Evolutionary conservation across 2,329 filamentous ascomycete genomes (phyloP).

Genomic region (Ascocoryne sarcoides): DNA sequence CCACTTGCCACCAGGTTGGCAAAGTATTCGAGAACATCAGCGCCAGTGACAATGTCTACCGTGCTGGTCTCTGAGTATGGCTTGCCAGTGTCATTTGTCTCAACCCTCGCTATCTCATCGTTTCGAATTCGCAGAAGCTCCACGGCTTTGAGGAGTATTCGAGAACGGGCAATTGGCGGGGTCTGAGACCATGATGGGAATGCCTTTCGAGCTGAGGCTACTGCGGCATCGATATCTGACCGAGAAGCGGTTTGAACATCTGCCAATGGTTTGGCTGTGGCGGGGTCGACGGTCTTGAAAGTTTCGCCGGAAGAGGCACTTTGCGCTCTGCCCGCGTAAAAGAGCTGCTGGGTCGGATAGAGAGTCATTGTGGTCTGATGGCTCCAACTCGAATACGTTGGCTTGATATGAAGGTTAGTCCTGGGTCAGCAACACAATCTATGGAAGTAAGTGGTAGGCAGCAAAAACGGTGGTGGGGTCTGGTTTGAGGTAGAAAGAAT

Average conservation of each 20-base stretch:
- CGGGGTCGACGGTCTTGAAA: constrained; percentile 67
- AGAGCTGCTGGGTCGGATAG: constrained; percentile 54
- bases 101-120: constrained; percentile 67
- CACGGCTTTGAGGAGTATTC: constrained; percentile 71
- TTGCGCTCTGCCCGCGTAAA: constrained; percentile 65
- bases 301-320: constrained; percentile 48
- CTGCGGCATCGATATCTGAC: constrained; percentile 60
- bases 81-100: constrained; percentile 83
- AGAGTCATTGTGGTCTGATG: constrained; percentile 22
- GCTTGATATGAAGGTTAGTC: neutral
- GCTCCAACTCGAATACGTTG: neutral
- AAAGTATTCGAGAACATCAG: constrained; percentile 81
- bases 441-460: too few relatives aligned
- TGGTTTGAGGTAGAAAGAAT: too few relatives aligned
- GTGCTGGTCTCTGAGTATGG: constrained; percentile 75
- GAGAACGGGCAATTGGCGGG: constrained; percentile 63
- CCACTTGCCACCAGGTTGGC: constrained; percentile 70
- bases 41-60: constrained; percentile 75
- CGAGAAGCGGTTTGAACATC: constrained; percentile 63
- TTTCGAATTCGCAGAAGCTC: constrained; percentile 65
- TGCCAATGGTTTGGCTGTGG: constrained; percentile 59
- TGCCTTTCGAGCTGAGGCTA: constrained; percentile 60
- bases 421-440: neutral
- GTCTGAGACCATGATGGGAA: constrained; percentile 72
- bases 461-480: too few relatives aligned